Evolutionary conservation across 169 alveolate species (phyloP).

Genomic region (Amoebophrya sp.): DNA sequence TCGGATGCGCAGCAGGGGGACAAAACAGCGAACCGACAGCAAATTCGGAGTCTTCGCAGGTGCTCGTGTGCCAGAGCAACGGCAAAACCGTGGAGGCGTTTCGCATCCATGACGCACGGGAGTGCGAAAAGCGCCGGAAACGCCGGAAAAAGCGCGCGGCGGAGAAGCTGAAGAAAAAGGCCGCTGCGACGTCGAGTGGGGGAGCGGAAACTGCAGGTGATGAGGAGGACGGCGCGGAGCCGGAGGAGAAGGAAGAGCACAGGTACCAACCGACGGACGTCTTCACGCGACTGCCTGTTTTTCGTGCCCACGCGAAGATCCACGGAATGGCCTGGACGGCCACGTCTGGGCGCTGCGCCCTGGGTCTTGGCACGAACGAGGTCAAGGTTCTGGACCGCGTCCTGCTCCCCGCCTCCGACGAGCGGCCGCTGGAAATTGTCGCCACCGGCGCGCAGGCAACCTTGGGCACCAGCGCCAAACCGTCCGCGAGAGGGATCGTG

Average conservation of each 20-base stretch:
- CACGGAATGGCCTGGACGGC: neutral
- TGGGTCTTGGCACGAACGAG: neutral
- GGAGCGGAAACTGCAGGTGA: too few relatives aligned
- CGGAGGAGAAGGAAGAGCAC: neutral
- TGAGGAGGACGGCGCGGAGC: too few relatives aligned
- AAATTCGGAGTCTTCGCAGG: too few relatives aligned
- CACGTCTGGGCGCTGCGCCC: neutral
- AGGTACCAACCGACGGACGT: neutral
- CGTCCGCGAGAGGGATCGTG: too few relatives aligned
- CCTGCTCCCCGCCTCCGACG: neutral
- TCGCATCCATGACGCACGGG: neutral
- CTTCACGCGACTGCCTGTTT: neutral
- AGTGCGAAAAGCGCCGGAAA: neutral
- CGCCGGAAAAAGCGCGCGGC: neutral
- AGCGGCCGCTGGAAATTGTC: neutral
- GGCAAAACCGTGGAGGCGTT: neutral
- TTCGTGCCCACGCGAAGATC: neutral
- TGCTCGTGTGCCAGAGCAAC: neutral
- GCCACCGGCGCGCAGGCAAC: too few relatives aligned
- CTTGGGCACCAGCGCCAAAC: too few relatives aligned
- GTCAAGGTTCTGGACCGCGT: neutral
- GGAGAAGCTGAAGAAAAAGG: neutral
- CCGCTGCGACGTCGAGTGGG: too few relatives aligned
- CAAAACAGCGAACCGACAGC: too few relatives aligned
- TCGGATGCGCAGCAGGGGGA: too few relatives aligned